Base-by-base conservation (phyloP, 345 rosid species). In the Gossypium arboreum region DNA sequence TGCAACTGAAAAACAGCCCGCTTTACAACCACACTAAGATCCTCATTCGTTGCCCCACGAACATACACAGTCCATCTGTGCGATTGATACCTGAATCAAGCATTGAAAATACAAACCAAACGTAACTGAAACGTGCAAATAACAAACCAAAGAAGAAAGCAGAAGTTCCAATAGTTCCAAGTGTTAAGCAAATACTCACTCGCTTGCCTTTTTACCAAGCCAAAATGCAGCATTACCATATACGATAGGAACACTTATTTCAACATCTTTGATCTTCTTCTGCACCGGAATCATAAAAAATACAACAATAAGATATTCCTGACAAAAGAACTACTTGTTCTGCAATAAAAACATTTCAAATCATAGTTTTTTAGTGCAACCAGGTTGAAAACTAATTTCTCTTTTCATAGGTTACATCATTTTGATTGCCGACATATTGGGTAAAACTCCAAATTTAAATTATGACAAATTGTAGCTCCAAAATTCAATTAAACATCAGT, bases 121-220 rank as follows among this genome's bases (percentile, higher is more conserved):
- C 48, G 70, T 48, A 27, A 51, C 10, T 47, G 24, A 9, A 68
- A 77, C 56, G 62, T 22, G 50, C 17, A 58, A 41, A 20, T 29
- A 22, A 59, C 9, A 60, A 71, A 77, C 15, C 43, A 66, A 65
- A 57, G 9, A 39, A 39, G 22, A 18, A 78, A 41, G 22, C 2
- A 9, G 2, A 72, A 58, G n/a, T 67, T 69, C 43, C 52, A 54
- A 45, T 16, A 64, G 59, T 8, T 67, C 12, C 62, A 79, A 13
- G 43, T 20, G 50, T 45, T 44, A 15, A 58, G 18, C 2, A 47
- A 61, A 34, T 50, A 85, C 90, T 84, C 83, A 91, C 94, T 91
- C 97, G 67, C 88, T 89, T 60, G 97, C 94, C 85, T 87, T 89
- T 83, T 91, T 89, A 41, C 94, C 94, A 68, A 91, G 94, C 94